phyloP scores from a whole-genome alignment of 2,329 filamentous ascomycete species.

The Chrysoporthe cubensis region DNA sequence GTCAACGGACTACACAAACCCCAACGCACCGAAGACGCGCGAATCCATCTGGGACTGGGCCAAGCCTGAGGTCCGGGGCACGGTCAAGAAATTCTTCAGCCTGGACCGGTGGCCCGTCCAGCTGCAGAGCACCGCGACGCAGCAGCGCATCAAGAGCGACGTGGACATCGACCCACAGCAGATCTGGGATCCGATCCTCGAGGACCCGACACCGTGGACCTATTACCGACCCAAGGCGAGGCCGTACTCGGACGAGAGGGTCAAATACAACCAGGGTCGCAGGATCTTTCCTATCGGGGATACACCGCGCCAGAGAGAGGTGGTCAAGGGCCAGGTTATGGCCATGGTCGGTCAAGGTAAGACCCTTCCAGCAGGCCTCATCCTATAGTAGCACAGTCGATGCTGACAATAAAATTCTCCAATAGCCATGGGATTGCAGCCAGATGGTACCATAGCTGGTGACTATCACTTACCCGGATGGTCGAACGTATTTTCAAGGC shows the following conservation, averaged over 20 bases:
- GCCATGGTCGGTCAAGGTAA: conserved; percentile 25
- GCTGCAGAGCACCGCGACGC: conserved; percentile 40
- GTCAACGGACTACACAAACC: conserved; percentile 32
- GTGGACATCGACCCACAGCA: conserved; percentile 35
- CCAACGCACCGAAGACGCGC: conserved; percentile 31
- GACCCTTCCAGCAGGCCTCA: not conserved
- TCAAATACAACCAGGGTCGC: conserved; percentile 37
- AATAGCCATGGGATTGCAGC: conserved; percentile 20
- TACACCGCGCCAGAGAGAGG: conserved; percentile 41
- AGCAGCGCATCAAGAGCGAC: conserved; percentile 37
- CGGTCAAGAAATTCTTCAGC: conserved; percentile 45
- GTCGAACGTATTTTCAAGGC: not conserved
- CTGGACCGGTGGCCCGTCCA: conserved; percentile 53
- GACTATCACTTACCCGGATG: too few species aligned
- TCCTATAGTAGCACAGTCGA: not conserved
- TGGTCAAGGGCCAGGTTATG: conserved; percentile 32
- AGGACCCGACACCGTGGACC: conserved; percentile 33
- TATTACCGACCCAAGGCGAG: conserved; percentile 33
- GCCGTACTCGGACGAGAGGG: conserved; percentile 33
- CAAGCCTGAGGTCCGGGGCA: conserved; percentile 31
- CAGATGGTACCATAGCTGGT: conserved; percentile 1
- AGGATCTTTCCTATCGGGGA: conserved; percentile 44
- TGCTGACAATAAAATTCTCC: conserved; percentile 6
- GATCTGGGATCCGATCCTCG: conserved; percentile 36
- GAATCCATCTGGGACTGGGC: conserved; percentile 45